Evolutionary conservation across 2,329 filamentous ascomycete species (phyloP).

Genomic region (Cadophora sp.): DNA sequence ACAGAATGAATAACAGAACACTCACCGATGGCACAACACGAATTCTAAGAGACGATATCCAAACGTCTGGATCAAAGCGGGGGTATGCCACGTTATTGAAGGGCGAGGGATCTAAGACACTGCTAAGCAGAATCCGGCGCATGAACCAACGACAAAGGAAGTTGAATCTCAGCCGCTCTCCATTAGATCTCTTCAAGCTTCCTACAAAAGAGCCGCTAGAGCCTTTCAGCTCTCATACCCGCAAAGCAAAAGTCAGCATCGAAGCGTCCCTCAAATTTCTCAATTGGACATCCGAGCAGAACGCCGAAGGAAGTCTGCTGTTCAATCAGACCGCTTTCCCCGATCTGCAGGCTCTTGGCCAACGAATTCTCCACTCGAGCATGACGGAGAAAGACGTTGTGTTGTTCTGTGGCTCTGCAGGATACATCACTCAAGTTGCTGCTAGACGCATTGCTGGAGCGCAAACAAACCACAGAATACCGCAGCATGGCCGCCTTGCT

Average conservation of each 20-base stretch:
- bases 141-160: neutral
- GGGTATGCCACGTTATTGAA: no score
- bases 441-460: constrained; percentile 10
- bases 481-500: constrained; percentile 32
- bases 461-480: neutral
- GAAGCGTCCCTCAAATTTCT: constrained; percentile 33
- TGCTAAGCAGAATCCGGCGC: no score
- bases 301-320: constrained; percentile 22
- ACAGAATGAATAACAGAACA: no score
- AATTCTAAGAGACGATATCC: no score
- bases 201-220: no score
- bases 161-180: no score
- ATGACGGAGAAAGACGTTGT: constrained; percentile 37
- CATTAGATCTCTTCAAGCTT: no score
- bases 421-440: constrained; percentile 27
- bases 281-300: constrained; percentile 31
- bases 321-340: constrained; percentile 30
- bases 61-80: no score
- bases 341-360: constrained; percentile 28
- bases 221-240: constrained; percentile 28
- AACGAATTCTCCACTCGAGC: constrained; percentile 28
- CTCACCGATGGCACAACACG: no score
- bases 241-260: constrained; percentile 31
- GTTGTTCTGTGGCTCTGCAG: constrained; percentile 30
- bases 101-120: no score